These are phyloP conservation scores for Rhododendron ferrugineum DNA, from an alignment of 148 eudicot species.

Conservation along the genomic window DNA sequence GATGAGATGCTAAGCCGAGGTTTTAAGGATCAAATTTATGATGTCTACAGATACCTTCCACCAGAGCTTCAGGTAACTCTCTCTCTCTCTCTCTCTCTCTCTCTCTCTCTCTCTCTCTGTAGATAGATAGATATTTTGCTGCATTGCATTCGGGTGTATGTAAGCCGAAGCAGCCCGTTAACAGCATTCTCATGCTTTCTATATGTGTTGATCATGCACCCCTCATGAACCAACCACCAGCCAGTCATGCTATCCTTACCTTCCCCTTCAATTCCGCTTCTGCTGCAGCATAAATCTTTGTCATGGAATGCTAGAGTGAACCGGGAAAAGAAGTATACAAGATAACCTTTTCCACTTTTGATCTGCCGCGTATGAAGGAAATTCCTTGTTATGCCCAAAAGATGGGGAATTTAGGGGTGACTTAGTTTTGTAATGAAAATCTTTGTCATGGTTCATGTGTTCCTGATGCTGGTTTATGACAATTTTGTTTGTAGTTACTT, in stretches of 20 bases:
- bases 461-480: background rate
- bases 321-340: too few relatives aligned
- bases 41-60: slow-evolving; percentile 93
- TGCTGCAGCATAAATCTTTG: too few relatives aligned
- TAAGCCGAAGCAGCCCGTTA: too few relatives aligned
- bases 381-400: too few relatives aligned
- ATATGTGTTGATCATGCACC: background rate
- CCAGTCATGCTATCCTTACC: too few relatives aligned
- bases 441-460: background rate
- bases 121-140: background rate
- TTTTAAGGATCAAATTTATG: slow-evolving; percentile 96
- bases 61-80: slow-evolving; percentile 85
- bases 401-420: background rate
- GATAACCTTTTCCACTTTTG: too few relatives aligned
- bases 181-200: too few relatives aligned
- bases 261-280: too few relatives aligned
- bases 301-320: too few relatives aligned
- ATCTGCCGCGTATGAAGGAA: too few relatives aligned
- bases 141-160: background rate
- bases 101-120: background rate
- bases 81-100: background rate
- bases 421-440: background rate
- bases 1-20: slow-evolving; percentile 99
- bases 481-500: background rate
- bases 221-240: too few relatives aligned